phyloP scores from a whole-genome alignment of 2,329 filamentous ascomycete species.

The Penicillium paneum region DNA sequence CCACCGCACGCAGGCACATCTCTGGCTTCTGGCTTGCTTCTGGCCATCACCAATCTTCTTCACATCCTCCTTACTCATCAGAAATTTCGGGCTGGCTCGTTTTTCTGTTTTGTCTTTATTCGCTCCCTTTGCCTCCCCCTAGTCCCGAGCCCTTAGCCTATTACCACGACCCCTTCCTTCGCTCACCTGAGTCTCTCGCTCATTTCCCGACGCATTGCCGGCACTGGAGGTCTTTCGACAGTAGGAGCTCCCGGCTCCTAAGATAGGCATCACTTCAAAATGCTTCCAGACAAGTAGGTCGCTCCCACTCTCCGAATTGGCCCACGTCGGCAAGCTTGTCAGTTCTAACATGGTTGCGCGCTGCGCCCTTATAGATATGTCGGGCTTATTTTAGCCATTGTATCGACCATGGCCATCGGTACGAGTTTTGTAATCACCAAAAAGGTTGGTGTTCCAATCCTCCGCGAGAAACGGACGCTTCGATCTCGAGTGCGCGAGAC shows the following conservation, averaged over 20 bases:
- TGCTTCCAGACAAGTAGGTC: slow-evolving; percentile 46
- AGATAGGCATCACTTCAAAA: slow-evolving; percentile 23
- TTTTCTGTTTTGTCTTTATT: slow-evolving; percentile 13
- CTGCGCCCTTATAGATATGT: slow-evolving; percentile 40
- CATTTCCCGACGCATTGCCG: slow-evolving; percentile 19
- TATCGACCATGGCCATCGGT: slow-evolving; percentile 49
- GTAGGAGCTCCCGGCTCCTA: slow-evolving; percentile 40
- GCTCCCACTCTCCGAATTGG: neutral
- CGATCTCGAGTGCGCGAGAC: neutral
- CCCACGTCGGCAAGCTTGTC: slow-evolving; percentile 12
- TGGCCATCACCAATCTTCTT: neutral
- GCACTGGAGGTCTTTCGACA: slow-evolving; percentile 33
- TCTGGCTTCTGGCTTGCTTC: slow-evolving; percentile 2
- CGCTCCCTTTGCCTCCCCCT: neutral
- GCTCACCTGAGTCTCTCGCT: slow-evolving; percentile 14
- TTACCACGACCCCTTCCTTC: slow-evolving; percentile 11
- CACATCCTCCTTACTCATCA: slow-evolving; percentile 13
- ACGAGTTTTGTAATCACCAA: slow-evolving; percentile 99
- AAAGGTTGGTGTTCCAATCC: slow-evolving; percentile 61
- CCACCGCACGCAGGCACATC: slow-evolving; percentile 28
- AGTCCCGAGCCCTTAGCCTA: neutral
- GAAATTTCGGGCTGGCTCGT: slow-evolving; percentile 25
- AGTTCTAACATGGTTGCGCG: slow-evolving; percentile 22
- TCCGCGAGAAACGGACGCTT: neutral
- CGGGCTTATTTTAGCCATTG: slow-evolving; percentile 46